Evolutionary conservation across 2,329 filamentous ascomycete species (phyloP).

Genomic region (Magnaporthiopsis poae): DNA sequence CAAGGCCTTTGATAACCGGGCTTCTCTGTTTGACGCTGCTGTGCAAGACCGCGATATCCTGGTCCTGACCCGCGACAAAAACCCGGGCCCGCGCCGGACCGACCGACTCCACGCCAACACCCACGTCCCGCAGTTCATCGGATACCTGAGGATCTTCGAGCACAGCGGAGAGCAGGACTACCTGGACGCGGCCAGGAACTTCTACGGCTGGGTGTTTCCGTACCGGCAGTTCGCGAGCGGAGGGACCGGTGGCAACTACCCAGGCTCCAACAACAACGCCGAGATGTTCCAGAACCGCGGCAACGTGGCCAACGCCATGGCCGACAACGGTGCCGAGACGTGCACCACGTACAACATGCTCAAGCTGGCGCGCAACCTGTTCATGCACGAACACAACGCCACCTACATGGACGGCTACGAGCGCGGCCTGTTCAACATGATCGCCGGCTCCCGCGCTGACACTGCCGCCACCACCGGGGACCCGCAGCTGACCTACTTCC

Average conservation of each 20-base stretch:
- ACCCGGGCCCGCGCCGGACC: conserved; percentile 20
- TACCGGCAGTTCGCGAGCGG: conserved; percentile 22
- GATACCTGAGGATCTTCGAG: conserved; percentile 22
- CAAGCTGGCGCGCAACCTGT: conserved; percentile 23
- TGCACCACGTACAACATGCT: conserved; percentile 24
- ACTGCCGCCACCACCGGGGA: conserved; percentile 11
- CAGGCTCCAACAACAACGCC: conserved; percentile 21
- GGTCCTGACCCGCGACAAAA: conserved; percentile 19
- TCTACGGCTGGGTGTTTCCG: conserved; percentile 24
- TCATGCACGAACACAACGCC: conserved; percentile 23
- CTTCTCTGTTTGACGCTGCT: conserved; percentile 22
- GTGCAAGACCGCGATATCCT: conserved; percentile 22
- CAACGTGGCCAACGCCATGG: conserved; percentile 24
- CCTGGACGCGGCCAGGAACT: conserved; percentile 22
- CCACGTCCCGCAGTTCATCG: conserved; percentile 23
- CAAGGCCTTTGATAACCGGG: conserved; percentile 23
- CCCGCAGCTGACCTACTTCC: conserved; percentile 24
- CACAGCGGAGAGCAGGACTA: conserved; percentile 21
- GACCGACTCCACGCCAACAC: conserved; percentile 23
- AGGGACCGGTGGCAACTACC: conserved; percentile 22
- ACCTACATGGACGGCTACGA: conserved; percentile 26
- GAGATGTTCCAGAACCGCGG: conserved; percentile 25
- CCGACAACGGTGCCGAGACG: conserved; percentile 20
- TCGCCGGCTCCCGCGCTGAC: conserved; percentile 22
- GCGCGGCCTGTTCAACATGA: conserved; percentile 25